Evolutionary conservation across 1,284 basidiomycete species (phyloP).

Genomic region (Trichosporon ovoides): DNA sequence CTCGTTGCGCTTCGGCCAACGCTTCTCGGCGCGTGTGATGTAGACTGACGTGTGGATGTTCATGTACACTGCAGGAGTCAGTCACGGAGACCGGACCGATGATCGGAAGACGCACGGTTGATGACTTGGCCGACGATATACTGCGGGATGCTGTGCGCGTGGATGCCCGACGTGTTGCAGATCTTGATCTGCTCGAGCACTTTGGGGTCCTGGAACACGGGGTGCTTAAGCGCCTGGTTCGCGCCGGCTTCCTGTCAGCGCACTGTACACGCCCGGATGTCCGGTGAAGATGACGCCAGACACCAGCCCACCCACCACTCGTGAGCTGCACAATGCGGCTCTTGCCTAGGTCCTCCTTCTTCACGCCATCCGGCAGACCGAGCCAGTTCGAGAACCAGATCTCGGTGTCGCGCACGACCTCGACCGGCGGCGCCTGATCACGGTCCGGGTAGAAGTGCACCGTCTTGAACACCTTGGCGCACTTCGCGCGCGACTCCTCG

Average conservation of each 20-base stretch:
- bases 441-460: slow-evolving; percentile 33
- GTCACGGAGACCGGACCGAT: neutral
- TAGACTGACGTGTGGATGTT: slow-evolving; percentile 32
- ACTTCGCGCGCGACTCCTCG: slow-evolving; percentile 21
- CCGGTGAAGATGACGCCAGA: too few species aligned
- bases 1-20: slow-evolving; percentile 23
- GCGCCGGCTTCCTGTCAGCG: slow-evolving; percentile 33
- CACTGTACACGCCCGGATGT: too few species aligned
- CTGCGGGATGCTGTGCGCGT: slow-evolving; percentile 41
- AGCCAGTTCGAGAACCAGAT: slow-evolving; percentile 29
- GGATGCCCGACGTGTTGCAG: slow-evolving; percentile 40
- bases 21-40: slow-evolving; percentile 17
- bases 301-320: slow-evolving; percentile 24
- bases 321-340: slow-evolving; percentile 38
- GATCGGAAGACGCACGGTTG: slow-evolving; percentile 21
- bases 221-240: slow-evolving; percentile 28
- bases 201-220: slow-evolving; percentile 25
- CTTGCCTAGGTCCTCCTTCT: slow-evolving; percentile 24
- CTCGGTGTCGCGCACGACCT: slow-evolving; percentile 25
- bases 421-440: slow-evolving; percentile 17
- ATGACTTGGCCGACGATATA: slow-evolving; percentile 40
- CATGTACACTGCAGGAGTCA: slow-evolving; percentile 24
- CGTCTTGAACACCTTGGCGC: slow-evolving; percentile 28
- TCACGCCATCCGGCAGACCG: slow-evolving; percentile 26
- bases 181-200: slow-evolving; percentile 31